Conservation (phyloP, 2,329 filamentous ascomycete species). For the Monilinia polystroma region DNA sequence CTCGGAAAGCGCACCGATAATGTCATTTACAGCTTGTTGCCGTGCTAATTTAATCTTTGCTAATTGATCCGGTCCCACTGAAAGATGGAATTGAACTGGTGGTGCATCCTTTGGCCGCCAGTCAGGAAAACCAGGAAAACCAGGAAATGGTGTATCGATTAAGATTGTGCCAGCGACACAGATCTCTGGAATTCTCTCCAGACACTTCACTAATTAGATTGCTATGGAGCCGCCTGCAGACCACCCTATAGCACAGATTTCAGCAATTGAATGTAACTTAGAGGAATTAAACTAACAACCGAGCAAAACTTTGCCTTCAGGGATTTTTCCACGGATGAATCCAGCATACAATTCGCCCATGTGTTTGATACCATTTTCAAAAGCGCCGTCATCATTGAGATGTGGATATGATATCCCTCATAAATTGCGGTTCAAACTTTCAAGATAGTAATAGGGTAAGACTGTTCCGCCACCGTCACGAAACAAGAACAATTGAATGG, state of each 20-base stretch:
- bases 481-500: constrained; percentile 13
- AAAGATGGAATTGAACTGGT: constrained; percentile 10
- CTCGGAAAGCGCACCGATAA: constrained; percentile 13
- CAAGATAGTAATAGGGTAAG: constrained; percentile 17
- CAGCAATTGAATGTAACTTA: background rate
- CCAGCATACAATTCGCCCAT: constrained; percentile 19
- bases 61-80: constrained; percentile 2
- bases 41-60: constrained; percentile 12
- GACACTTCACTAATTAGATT: constrained; percentile 13
- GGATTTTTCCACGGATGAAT: constrained; percentile 6
- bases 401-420: constrained; percentile 21
- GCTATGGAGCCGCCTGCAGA: constrained; percentile 16
- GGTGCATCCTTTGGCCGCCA: constrained; percentile 18
- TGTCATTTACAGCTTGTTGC: constrained; percentile 15
- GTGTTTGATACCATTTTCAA: constrained; percentile 10
- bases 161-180: constrained; percentile 14
- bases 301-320: constrained; percentile 17
- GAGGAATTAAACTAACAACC: constrained; percentile 5
- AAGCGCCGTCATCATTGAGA: constrained; percentile 3
- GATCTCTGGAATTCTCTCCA: constrained; percentile 16
- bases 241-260: constrained; percentile 7
- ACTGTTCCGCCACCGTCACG: constrained; percentile 20
- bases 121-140: constrained; percentile 19
- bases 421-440: constrained; percentile 17
- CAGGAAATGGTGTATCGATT: constrained; percentile 11